Base-by-base conservation (phyloP, 345 rosid species). In the Aquilaria malaccensis region DNA sequence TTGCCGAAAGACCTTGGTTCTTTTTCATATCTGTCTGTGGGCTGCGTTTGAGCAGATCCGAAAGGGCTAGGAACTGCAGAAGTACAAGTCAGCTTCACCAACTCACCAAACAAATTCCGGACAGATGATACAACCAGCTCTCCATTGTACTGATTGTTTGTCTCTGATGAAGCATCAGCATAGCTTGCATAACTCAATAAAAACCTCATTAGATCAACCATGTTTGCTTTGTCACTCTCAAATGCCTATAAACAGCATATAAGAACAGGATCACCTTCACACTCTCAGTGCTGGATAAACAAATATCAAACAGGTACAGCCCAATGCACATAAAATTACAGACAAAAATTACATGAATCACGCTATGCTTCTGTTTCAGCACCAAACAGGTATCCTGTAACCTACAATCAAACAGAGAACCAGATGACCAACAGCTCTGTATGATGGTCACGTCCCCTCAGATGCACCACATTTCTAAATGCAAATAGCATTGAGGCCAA, bases 171-270 rank as follows among this genome's bases (percentile, higher is more conserved):
- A 62, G 70, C 64, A 62, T 60, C 30, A 50, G 67, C 53, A 68
- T 64, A 75, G 78, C 86, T 74, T 52, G 80, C 83, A 75, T 77
- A 85, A 70, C 89, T 84, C 79, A 94, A 68, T 56, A 94, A 68
- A 79, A 75, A 76, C 77, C 70, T 90, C 95, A 86, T 85, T 76
- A 94, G 68, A 77, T 94, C 99, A 51, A 85, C 67, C 22, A 79
- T 81, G 59, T 65, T 77, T 30, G 85, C 81, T 65, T 68, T 76
- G 55, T 79, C 84, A 33, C 63, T 54, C 73, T 63, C 72, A 15
- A 41, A 30, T 50, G 69, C 74, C 97, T 85, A 70, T 7, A 67
- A 80, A 55, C 56, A 52, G 46, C 37, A 67, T 53, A 56, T 10
- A 9, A 32, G 6, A 45, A 5, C 7, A 9, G 43, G 43, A 2